A percentile compares a stretch with the other conserved stretches of the same genome.
phyloP scores from a whole-genome alignment of 441 rosid species.

The Pelargonium citronellum region DNA sequence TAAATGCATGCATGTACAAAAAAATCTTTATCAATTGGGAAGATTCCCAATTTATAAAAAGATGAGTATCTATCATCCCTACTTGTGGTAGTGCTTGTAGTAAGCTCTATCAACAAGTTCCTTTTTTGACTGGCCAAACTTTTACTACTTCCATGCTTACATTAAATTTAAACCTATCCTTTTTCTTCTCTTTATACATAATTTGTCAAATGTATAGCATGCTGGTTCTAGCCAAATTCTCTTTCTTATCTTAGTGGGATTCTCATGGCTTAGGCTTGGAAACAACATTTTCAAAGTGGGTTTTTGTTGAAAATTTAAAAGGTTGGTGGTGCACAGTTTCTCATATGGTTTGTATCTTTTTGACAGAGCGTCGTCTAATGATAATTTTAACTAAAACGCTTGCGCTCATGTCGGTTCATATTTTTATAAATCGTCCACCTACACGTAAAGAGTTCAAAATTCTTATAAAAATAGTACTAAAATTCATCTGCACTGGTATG shows the following conservation, averaged over 20 bases:
- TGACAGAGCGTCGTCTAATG: too few species aligned
- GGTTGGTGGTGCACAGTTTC: neutral
- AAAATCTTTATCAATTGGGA: neutral
- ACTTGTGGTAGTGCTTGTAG: neutral
- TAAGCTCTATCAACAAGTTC: neutral
- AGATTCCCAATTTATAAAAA: neutral
- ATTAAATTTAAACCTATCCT: neutral
- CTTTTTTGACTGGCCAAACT: neutral
- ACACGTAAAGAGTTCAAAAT: too few species aligned
- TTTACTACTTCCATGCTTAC: neutral
- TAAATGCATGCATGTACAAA: neutral
- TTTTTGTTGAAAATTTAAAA: neutral
- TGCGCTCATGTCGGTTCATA: too few species aligned
- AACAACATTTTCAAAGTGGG: neutral
- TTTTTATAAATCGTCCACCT: too few species aligned
- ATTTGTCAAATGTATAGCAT: neutral
- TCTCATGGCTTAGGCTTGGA: neutral
- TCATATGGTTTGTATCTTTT: too few species aligned
- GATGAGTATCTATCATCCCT: neutral
- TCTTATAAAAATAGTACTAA: too few species aligned
- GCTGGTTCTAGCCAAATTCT: neutral
- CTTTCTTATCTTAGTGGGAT: neutral
- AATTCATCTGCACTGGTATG: too few species aligned
- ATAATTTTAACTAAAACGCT: too few species aligned
- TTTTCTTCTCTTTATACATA: neutral